phyloP scores from a whole-genome alignment of 176 grass and related monocot species.

The Pontederia paniculata region DNA sequence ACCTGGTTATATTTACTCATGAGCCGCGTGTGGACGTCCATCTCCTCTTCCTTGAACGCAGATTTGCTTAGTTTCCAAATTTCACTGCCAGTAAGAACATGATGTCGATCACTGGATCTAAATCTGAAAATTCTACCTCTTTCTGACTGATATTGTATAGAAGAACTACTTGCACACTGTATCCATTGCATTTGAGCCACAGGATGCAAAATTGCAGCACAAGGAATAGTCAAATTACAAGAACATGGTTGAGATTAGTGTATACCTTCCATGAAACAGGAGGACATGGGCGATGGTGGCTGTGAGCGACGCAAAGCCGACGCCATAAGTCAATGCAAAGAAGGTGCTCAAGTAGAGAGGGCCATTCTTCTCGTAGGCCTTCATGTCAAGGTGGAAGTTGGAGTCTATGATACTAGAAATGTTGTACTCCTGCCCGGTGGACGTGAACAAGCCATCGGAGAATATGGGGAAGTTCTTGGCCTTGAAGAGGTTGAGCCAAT shows the following conservation, averaged over 20 bases:
- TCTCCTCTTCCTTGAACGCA: slow-evolving; percentile 58
- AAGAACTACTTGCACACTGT: too few relatives aligned
- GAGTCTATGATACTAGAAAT: slow-evolving; percentile 68
- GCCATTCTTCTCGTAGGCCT: slow-evolving; percentile 63
- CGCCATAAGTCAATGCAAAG: slow-evolving; percentile 65
- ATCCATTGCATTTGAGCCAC: too few relatives aligned
- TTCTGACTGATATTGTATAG: too few relatives aligned
- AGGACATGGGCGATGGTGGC: slow-evolving; percentile 73
- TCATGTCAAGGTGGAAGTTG: slow-evolving; percentile 53
- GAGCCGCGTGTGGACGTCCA: slow-evolving; percentile 79
- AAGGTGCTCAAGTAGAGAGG: slow-evolving; percentile 76
- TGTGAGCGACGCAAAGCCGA: slow-evolving; percentile 76
- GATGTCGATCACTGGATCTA: too few relatives aligned
- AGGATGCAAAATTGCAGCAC: too few relatives aligned
- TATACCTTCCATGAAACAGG: slow-evolving; percentile 83
- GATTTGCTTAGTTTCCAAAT: slow-evolving; percentile 83
- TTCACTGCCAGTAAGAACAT: slow-evolving; percentile 38
- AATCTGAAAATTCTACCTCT: too few relatives aligned
- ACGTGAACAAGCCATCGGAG: slow-evolving; percentile 71
- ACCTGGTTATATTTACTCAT: slow-evolving; percentile 88
- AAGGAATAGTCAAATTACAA: too few relatives aligned
- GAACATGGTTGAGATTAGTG: not conserved
- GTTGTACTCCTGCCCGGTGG: slow-evolving; percentile 55
- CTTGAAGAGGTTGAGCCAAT: slow-evolving; percentile 75
- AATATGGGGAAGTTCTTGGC: slow-evolving; percentile 79